Evolutionary conservation across 225 moss, liverwort and hornwort genomes (phyloP), one percentile per base, ranked within the genome.

Genomic region (Pleurozium schreberi): DNA sequence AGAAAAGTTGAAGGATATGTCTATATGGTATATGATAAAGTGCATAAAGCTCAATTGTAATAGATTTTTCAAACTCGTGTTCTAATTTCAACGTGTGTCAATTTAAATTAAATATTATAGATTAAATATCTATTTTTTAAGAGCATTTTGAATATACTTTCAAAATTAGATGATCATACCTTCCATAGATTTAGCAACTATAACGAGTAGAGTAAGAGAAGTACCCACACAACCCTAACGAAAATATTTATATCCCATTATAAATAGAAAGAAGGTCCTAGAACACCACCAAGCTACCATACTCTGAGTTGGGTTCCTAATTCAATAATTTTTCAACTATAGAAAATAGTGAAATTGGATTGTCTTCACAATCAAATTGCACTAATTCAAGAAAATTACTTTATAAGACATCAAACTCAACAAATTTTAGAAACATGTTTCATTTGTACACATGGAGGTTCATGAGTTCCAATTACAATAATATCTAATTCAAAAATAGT

Each of bases 101-200:
- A 53, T 0, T 36, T 77, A 34, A 23, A 0, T 36, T 34, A 0
- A 52, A 0, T 20, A 76, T 9, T 23, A 13, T 53, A 77, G 38
- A 53, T 53, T 23, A 6, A 2, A 0, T 52, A 22, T 34, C 21
- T 75, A 13, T 53, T 52, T 22, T 9, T 15, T 23, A 53, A 0
- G 21, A n/a, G 1, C 19, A 49, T 31, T 77, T 77, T 50, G 3
- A 77, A 77, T 36, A 36, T 1, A 34, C 9, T 9, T 1, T 23
- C 0, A 36, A 0, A 77, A 53, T 36, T 77, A 53, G 4, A 34
- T 0, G 0, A 75, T 75, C 4, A 8, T 52, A 22, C 2, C 8
- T 34, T 75, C 73, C 2, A 11, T 18, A 0, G 3, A 11, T 22
- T 52, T 34, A 21, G 8, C 12, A 21, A 34, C 34, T 75, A 34